Evolutionary conservation across 163 green algal genomes (phyloP), one percentile per base, ranked within the genome.

Genomic region (Scenedesmus sp.): DNA sequence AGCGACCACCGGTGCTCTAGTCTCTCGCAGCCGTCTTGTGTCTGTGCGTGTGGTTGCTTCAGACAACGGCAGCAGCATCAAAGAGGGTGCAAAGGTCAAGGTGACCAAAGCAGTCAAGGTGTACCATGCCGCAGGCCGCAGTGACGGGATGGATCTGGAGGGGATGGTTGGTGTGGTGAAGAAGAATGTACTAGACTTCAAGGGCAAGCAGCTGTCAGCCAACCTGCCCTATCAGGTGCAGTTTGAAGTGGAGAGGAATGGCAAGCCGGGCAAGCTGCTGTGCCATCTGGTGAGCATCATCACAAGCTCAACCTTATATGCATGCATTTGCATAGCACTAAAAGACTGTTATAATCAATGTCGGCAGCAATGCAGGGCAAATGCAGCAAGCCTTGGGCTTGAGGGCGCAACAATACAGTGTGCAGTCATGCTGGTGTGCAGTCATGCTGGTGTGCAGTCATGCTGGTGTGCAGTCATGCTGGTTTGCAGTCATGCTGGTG

Each of bases 221-320:
- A 97, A 95, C 86, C 70, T 97, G 42, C 96, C 96, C 9, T 96
- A 89, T 56, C 92, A 95, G 22, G 93, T 97, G 30, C 83, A 94
- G 88, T 97, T 97, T 79, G 20, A 92, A 2, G 59, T 95, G 9
- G 85, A 93, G 33, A 51, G n/a, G n/a, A 59, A 81, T 35, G 87
- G 53, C 78, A 81, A 81, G 33, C 43, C 86, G 6, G 87, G 24
- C 35, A 91, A 91, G 87, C 33, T 91, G 10, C 44, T 87, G 42
- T 43, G 26, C 26, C 87, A 91, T 13, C 49, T 91, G 87, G 87
- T 90, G 85, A 83, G 85, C 30, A 76, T 40, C 30, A 40, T 18
- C 2, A 2, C 30, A 15, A 76, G 65, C 35, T 81, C 33, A 3
- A 33, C 15, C 30, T 16, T 86, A 46, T 46, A 49, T 72, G 80